These are phyloP conservation scores for Amylostereum areolatum DNA, from an alignment of 1,284 basidiomycete genomes.

Conservation along the genomic window DNA sequence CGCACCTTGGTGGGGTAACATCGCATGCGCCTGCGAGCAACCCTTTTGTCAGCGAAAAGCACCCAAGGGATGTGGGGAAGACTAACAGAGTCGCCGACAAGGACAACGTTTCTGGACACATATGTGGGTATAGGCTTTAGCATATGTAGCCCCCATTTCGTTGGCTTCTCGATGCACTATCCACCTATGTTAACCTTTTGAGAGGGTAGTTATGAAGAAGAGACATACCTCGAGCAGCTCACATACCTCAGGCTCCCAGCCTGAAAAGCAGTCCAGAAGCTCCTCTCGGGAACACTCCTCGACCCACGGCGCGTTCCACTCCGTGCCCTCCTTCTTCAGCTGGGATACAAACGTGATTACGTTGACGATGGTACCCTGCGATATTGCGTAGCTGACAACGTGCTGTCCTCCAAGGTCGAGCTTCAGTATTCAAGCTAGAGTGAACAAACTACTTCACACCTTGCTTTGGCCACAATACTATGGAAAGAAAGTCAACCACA, in stretches of 20 bases:
- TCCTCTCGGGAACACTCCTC: slow-evolving; percentile 18
- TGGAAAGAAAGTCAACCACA: not conserved
- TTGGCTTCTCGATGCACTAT: slow-evolving; percentile 23
- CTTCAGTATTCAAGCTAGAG: no score
- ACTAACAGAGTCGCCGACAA: slow-evolving; percentile 25
- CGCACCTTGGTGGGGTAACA: slow-evolving; percentile 28
- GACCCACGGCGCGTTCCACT: slow-evolving; percentile 23
- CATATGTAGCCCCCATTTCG: slow-evolving; percentile 27
- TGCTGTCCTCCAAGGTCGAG: slow-evolving; percentile 19
- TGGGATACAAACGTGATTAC: slow-evolving; percentile 22
- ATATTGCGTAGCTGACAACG: slow-evolving; percentile 27
- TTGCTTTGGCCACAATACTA: slow-evolving; percentile 28
- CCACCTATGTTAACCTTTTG: not conserved
- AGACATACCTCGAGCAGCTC: slow-evolving; percentile 21
- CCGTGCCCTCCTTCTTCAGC: slow-evolving; percentile 18
- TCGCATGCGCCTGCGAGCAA: slow-evolving; percentile 23
- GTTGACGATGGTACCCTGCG: slow-evolving; percentile 24
- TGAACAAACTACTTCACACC: slow-evolving; percentile 8
- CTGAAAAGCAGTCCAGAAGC: slow-evolving; percentile 18
- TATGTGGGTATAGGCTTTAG: slow-evolving; percentile 19
- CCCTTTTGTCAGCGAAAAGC: not conserved
- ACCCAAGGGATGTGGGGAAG: not conserved
- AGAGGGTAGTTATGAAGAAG: not conserved
- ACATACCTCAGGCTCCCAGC: slow-evolving; percentile 27
- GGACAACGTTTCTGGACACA: slow-evolving; percentile 16